Conservation (phyloP, 176 grass and related monocot species). For the Thinopyrum elongatum region DNA sequence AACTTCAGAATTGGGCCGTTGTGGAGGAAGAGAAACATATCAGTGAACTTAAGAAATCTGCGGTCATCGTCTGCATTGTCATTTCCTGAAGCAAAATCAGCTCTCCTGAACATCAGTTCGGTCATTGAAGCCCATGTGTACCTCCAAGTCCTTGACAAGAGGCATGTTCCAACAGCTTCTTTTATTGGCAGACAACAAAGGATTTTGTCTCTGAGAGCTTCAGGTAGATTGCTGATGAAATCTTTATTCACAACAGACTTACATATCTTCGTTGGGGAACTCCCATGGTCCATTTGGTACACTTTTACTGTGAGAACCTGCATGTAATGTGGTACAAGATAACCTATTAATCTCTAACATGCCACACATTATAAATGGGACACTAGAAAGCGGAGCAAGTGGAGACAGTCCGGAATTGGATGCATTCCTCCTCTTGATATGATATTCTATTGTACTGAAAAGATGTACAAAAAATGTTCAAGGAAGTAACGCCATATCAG, state of each 20-base stretch:
- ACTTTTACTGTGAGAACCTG: not conserved
- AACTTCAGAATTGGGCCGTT: slow-evolving; percentile 47
- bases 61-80: not conserved
- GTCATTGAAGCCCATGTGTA: slow-evolving; percentile 53
- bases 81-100: slow-evolving; percentile 30
- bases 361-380: not conserved
- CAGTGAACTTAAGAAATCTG: slow-evolving; percentile 7
- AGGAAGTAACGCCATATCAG: not conserved
- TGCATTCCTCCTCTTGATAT: not conserved
- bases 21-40: slow-evolving; percentile 30
- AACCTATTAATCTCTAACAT: slow-evolving; percentile 18
- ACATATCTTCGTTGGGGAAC: slow-evolving; percentile 9
- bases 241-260: slow-evolving; percentile 22
- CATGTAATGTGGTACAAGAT: not conserved
- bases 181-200: slow-evolving; percentile 45
- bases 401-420: not conserved
- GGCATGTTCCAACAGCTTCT: slow-evolving; percentile 40
- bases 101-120: slow-evolving; percentile 27
- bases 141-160: slow-evolving; percentile 50
- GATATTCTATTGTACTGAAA: not conserved
- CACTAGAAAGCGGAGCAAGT: not conserved
- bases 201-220: slow-evolving; percentile 48
- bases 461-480: not conserved
- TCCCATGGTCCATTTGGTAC: not conserved
- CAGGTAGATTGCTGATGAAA: slow-evolving; percentile 50